These are phyloP conservation scores for Nothomitra cinnamomea DNA, from an alignment of 2,329 filamentous ascomycete species.

Conservation along the genomic window DNA sequence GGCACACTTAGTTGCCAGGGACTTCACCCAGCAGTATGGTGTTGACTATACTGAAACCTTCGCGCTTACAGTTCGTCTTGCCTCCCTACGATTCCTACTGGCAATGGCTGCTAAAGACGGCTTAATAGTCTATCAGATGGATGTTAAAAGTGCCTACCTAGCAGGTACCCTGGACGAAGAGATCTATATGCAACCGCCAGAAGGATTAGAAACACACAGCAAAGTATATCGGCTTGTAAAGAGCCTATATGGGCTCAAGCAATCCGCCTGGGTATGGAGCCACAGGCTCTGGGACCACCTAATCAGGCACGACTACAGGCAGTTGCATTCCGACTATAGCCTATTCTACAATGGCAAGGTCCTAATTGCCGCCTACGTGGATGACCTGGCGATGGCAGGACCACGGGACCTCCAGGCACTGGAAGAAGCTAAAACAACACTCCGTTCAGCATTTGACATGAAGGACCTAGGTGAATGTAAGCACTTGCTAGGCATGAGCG, in stretches of 20 bases:
- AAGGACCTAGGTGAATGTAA: constrained; percentile 12
- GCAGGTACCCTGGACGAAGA: constrained; percentile 7
- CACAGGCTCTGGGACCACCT: no score
- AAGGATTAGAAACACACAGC: no score
- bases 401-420: constrained; percentile 8
- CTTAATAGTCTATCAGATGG: no score
- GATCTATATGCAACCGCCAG: constrained; percentile 11
- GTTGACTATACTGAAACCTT: constrained; percentile 8
- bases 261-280: no score
- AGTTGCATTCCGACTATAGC: no score
- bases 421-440: constrained; percentile 11
- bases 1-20: constrained; percentile 7
- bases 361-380: no score
- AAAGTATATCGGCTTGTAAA: no score
- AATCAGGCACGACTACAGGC: no score
- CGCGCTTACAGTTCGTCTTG: constrained; percentile 4
- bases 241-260: no score
- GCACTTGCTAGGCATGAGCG: constrained; percentile 15
- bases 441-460: constrained; percentile 14
- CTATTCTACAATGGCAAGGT: no score
- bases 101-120: constrained; percentile 3
- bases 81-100: constrained; percentile 2
- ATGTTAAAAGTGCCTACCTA: constrained; percentile 8
- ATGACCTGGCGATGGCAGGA: constrained; percentile 15
- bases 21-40: constrained; percentile 6